phyloP scores from a whole-genome alignment of 73 alveolate species.

The Durusdinium trenchii region DNA sequence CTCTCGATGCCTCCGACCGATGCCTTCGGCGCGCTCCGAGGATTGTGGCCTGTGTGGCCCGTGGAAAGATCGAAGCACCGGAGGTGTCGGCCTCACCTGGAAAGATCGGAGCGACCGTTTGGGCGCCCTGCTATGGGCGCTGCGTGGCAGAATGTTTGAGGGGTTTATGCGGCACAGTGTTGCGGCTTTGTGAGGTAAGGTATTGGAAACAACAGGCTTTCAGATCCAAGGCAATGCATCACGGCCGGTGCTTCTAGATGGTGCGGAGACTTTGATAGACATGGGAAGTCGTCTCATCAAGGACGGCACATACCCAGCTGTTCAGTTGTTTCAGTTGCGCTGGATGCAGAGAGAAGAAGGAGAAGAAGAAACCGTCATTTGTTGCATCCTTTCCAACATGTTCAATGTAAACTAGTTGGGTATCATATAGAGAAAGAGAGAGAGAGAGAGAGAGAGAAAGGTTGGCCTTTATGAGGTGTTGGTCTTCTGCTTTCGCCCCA shows the following conservation, averaged over 20 bases:
- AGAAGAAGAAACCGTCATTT: too few species aligned
- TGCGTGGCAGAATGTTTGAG: neutral
- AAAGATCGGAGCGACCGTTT: slow-evolving; percentile 23
- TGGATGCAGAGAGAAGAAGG: too few species aligned
- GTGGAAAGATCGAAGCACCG: neutral
- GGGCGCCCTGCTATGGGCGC: slow-evolving; percentile 65
- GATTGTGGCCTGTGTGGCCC: slow-evolving; percentile 50
- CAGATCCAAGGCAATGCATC: slow-evolving; percentile 11
- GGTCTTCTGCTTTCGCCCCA: too few species aligned
- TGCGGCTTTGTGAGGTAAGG: neutral
- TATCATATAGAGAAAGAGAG: too few species aligned
- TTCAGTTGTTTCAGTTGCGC: too few species aligned
- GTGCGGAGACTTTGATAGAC: slow-evolving; percentile 14
- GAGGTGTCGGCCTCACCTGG: neutral
- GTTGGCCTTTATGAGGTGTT: too few species aligned
- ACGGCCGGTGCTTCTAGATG: slow-evolving; percentile 21
- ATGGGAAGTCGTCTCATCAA: slow-evolving; percentile 59
- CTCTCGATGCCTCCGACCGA: too few species aligned
- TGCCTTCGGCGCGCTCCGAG: neutral
- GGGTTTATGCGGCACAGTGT: neutral
- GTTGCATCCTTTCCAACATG: too few species aligned
- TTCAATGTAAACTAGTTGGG: too few species aligned
- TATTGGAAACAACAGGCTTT: neutral
- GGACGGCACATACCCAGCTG: too few species aligned
- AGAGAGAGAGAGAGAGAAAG: too few species aligned